These are phyloP conservation scores for Mytilinidion resinicola DNA, from an alignment of 495 filamentous ascomycete genomes.

Conservation along the genomic window DNA sequence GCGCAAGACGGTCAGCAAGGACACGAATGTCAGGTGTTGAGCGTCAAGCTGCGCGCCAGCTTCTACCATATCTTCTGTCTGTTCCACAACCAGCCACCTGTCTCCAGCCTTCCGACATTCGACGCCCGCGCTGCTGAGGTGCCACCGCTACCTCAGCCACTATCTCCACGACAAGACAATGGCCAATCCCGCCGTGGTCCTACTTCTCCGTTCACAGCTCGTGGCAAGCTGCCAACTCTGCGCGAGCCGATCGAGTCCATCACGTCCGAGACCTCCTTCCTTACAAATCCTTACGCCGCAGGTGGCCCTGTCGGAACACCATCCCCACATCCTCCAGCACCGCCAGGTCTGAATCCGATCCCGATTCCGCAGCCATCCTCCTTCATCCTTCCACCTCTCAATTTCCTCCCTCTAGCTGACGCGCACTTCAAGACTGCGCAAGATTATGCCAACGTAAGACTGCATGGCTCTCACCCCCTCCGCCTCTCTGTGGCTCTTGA, in stretches of 20 bases:
- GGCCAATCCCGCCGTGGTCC: conserved; percentile 18
- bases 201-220: conserved; percentile 14
- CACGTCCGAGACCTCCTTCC: conserved; percentile 38
- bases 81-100: conserved; percentile 74
- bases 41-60: conserved; percentile 83
- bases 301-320: conserved; percentile 28
- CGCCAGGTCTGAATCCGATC: conserved; percentile 32
- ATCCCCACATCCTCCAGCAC: conserved; percentile 40
- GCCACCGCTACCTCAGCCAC: conserved; percentile 13
- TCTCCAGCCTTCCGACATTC: conserved; percentile 30
- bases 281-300: conserved; percentile 40
- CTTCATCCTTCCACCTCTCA: conserved; percentile 70
- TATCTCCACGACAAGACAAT: conserved; percentile 20
- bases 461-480: conserved; percentile 85
- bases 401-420: conserved; percentile 78
- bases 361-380: conserved; percentile 47
- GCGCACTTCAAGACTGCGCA: conserved; percentile 74
- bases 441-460: conserved; percentile 61
- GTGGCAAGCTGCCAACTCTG: conserved; percentile 29
- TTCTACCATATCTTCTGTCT: conserved; percentile 97
- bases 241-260: conserved; percentile 40
- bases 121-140: conserved; percentile 11
- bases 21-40: conserved; percentile 60
- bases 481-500: conserved; percentile 88
- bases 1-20: conserved; percentile 50